Evolutionary conservation across 176 grass and related monocot genomes (phyloP).

Genomic region (Dendrocalamus sinicus): DNA sequence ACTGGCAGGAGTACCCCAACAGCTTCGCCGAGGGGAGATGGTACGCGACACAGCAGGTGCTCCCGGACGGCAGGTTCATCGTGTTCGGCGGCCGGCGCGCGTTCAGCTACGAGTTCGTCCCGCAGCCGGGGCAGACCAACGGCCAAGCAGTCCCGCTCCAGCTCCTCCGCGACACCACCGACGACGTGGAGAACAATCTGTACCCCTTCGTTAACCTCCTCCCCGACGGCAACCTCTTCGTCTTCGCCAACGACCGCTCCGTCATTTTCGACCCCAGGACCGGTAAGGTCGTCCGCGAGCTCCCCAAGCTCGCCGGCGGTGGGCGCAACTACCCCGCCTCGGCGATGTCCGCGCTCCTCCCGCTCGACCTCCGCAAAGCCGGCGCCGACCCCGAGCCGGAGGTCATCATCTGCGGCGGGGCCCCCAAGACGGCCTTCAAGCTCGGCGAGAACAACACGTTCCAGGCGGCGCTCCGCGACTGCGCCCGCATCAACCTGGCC

Average conservation of each 20-base stretch:
- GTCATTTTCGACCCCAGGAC: slow-evolving; percentile 63
- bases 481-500: slow-evolving; percentile 62
- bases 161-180: slow-evolving; percentile 67
- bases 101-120: slow-evolving; percentile 75
- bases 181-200: slow-evolving; percentile 90
- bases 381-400: slow-evolving; percentile 50
- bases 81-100: slow-evolving; percentile 77
- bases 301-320: slow-evolving; percentile 67
- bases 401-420: slow-evolving; percentile 81
- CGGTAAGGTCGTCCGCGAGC: slow-evolving; percentile 61
- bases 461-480: slow-evolving; percentile 55
- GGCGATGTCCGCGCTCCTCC: slow-evolving; percentile 77
- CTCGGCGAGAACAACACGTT: slow-evolving; percentile 55
- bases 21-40: slow-evolving; percentile 58
- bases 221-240: slow-evolving; percentile 76
- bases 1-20: slow-evolving; percentile 56
- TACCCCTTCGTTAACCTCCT: slow-evolving; percentile 95
- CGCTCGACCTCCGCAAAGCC: slow-evolving; percentile 63
- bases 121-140: slow-evolving; percentile 53
- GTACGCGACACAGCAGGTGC: slow-evolving; percentile 66
- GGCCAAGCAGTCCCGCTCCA: slow-evolving; percentile 32
- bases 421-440: slow-evolving; percentile 59
- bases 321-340: slow-evolving; percentile 78
- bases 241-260: slow-evolving; percentile 89
- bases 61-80: slow-evolving; percentile 66